Evolutionary conservation across 768 basidiomycete genomes (phyloP).

Genomic region (Calocera viscosa): DNA sequence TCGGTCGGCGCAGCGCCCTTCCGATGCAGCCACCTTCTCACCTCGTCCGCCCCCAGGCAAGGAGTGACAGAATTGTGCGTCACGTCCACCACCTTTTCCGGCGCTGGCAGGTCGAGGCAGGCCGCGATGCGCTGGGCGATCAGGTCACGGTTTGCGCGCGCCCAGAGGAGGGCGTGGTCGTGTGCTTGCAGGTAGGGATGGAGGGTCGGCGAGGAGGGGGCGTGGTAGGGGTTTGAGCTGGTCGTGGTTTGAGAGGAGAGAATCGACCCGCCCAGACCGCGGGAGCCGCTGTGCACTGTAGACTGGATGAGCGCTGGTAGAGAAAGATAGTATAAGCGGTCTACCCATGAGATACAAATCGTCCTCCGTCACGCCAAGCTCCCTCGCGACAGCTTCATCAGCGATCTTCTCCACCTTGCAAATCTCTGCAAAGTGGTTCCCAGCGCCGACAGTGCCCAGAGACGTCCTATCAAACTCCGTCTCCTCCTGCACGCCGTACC

Average conservation of each 20-base stretch:
- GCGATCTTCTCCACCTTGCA: constrained; percentile 28
- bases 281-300: constrained; percentile 31
- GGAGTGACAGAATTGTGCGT: constrained; percentile 32
- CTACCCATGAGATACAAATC: constrained; percentile 27
- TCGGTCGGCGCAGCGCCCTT: constrained; percentile 33
- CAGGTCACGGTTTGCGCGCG: constrained; percentile 31
- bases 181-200: constrained; percentile 27
- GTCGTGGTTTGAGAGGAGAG: constrained; percentile 15
- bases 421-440: constrained; percentile 33
- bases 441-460: constrained; percentile 31
- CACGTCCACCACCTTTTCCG: constrained; percentile 29
- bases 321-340: background rate
- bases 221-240: constrained; percentile 30
- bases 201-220: constrained; percentile 24
- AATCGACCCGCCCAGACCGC: constrained; percentile 30
- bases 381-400: constrained; percentile 21
- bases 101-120: constrained; percentile 21
- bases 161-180: constrained; percentile 32
- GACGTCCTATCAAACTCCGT: constrained; percentile 24
- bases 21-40: constrained; percentile 28
- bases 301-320: no score
- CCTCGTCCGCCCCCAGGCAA: constrained; percentile 17
- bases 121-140: constrained; percentile 29
- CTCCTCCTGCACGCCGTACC: constrained; percentile 25
- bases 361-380: constrained; percentile 22